These are phyloP conservation scores for Cladochytrium replicatum DNA, from an alignment of 192 early-diverging fungal species.

Conservation along the genomic window DNA sequence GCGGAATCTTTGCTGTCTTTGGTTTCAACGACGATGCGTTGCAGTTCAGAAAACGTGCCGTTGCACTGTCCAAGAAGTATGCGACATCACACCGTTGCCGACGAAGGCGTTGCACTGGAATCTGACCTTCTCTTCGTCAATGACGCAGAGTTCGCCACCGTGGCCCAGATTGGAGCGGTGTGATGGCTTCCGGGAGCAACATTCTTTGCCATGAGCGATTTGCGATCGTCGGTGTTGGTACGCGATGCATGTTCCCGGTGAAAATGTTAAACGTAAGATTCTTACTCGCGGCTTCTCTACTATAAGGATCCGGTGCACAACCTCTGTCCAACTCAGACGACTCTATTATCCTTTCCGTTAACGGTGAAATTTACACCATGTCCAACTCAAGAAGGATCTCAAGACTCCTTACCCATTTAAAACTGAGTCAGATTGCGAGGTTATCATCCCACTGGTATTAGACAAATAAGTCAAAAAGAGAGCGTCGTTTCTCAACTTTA, in stretches of 20 bases:
- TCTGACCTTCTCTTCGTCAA: not conserved
- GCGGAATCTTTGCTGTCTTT: slow-evolving; percentile 94
- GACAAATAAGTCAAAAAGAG: too few relatives aligned
- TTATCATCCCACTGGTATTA: slow-evolving; percentile 90
- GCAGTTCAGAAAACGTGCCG: slow-evolving; percentile 70
- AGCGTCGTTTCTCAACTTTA: too few relatives aligned
- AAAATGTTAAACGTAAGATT: too few relatives aligned
- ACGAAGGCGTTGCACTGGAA: not conserved
- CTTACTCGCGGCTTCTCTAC: not conserved
- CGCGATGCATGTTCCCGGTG: too few relatives aligned
- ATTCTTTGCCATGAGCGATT: slow-evolving; percentile 95
- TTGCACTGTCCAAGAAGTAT: slow-evolving; percentile 81
- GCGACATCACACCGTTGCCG: not conserved
- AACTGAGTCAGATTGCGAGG: slow-evolving; percentile 97
- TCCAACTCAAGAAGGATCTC: slow-evolving; percentile 62
- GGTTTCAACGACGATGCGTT: slow-evolving; percentile 71
- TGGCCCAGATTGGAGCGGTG: slow-evolving; percentile 98
- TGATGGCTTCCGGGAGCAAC: slow-evolving; percentile 67
- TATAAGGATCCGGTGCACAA: slow-evolving; percentile 82
- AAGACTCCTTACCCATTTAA: slow-evolving; percentile 69
- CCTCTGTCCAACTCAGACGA: slow-evolving; percentile 90
- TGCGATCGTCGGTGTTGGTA: slow-evolving; percentile 96
- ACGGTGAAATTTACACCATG: slow-evolving; percentile 99
- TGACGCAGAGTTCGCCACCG: slow-evolving; percentile 87
- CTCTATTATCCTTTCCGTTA: slow-evolving; percentile 77